Conservation (phyloP, 495 filamentous ascomycete genomes). For the Penicillium verhagenii region DNA sequence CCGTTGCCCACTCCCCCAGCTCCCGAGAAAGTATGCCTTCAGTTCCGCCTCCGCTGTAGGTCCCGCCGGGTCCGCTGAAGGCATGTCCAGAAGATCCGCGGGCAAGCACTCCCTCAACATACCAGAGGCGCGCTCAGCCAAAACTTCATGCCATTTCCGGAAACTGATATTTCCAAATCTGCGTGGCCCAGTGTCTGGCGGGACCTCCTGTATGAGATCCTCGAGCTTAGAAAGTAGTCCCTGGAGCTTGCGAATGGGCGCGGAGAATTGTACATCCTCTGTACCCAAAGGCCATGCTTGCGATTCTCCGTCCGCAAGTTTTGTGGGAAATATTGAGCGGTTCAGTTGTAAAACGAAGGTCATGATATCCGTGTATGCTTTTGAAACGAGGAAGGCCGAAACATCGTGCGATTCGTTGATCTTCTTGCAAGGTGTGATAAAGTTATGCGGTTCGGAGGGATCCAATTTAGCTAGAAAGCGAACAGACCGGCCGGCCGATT, state of each 20-base stretch:
- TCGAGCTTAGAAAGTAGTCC: constrained; percentile 59
- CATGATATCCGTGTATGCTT: constrained; percentile 82
- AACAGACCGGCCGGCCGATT: constrained; percentile 19
- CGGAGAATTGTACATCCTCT: constrained; percentile 50
- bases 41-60: constrained; percentile 63
- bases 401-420: constrained; percentile 86
- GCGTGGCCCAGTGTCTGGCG: constrained; percentile 79
- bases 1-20: constrained; percentile 84
- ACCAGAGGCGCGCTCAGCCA: constrained; percentile 55
- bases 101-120: constrained; percentile 66
- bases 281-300: constrained; percentile 56
- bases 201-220: constrained; percentile 70
- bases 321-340: constrained; percentile 76
- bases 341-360: constrained; percentile 88
- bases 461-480: constrained; percentile 34
- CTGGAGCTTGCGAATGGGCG: constrained; percentile 63
- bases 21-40: constrained; percentile 75
- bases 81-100: constrained; percentile 42
- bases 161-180: constrained; percentile 92
- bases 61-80: constrained; percentile 21
- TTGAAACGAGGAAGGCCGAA: constrained; percentile 67
- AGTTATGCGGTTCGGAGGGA: constrained; percentile 28
- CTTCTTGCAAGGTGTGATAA: constrained; percentile 54
- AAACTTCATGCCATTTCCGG: constrained; percentile 71
- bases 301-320: constrained; percentile 31